Base-by-base conservation (phyloP, 225 moss, liverwort and hornwort genomes). In the Straminergon stramineum region DNA sequence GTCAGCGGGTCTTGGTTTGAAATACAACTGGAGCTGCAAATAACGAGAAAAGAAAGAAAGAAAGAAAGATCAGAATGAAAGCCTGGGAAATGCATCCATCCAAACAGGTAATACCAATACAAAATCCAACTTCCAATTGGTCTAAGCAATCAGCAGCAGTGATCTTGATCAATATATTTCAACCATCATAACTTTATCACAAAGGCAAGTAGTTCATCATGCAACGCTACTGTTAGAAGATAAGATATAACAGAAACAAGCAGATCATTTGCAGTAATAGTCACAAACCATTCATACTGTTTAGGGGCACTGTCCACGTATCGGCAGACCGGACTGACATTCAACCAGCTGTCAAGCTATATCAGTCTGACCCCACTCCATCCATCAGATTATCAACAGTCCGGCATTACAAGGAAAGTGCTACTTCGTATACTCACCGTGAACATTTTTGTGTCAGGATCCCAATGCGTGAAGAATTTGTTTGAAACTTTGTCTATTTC, bases 391-490 rank as follows among this genome's bases (percentile, higher is more conserved):
- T 16, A 22, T 35, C 34, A 65, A 24, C 24, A 64, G 83, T 26
- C 35, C 35, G 3, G 34, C 52, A 34, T 67, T 26, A n/a, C 27
- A 62, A 27, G 19, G 21, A 55, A 27, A 68, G 17, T 2, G 14
- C 24, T 23, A 17, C 23, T 28, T 61, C 22, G 56, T 15, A 55
- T 75, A 55, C 94, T 85, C 91, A 99, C 98, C 92, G 99, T 99
- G 81, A 97, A 99, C 99, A 99, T 99, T 94, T 99, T 99, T 24
- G 97, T 96, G 87, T 99, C 99, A 32, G 97, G 94, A 68, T 96
- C 99, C 99, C 99, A 99, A 32, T 97, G 96, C 31, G 99, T 99
- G 88, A 99, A 99, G 81, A 99, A 99, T 88, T 99, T 99, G 89
- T 88, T 95, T 34, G 96, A 92, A 74, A 96, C 96, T 90, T 99